Conservation (phyloP, 305 asterid species). For the Fraxinus nigra region DNA sequence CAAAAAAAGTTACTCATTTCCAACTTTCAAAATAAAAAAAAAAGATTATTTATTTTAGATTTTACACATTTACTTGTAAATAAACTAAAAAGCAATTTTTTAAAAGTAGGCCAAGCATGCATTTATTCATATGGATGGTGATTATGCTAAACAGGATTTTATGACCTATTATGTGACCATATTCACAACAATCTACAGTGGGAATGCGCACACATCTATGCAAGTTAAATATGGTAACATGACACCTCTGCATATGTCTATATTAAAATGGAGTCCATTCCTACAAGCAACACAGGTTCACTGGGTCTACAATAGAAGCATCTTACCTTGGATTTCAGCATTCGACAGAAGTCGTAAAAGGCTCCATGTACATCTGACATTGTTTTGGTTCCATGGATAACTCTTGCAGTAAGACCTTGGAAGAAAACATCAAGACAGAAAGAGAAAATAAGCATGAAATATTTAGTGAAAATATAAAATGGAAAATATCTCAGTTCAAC, state of each 20-base stretch:
- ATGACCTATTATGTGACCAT: background rate
- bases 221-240: background rate
- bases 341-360: slow-evolving; percentile 74
- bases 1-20: background rate
- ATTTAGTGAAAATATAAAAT: background rate
- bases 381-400: slow-evolving; percentile 67
- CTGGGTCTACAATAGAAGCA: slow-evolving; percentile 15
- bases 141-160: background rate
- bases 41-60: background rate
- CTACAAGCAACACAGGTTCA: background rate
- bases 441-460: background rate
- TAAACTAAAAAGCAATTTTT: background rate
- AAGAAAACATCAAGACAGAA: slow-evolving; percentile 8
- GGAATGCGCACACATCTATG: background rate
- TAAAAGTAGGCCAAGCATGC: background rate
- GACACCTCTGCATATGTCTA: background rate
- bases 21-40: background rate
- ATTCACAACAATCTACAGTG: background rate
- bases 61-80: background rate
- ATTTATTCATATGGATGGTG: background rate
- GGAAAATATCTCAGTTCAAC: background rate
- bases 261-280: background rate
- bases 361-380: slow-evolving; percentile 87
- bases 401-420: slow-evolving; percentile 89
- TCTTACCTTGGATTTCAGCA: slow-evolving; percentile 80